These are phyloP conservation scores for Earliella scabrosa DNA, from an alignment of 1,284 basidiomycete genomes.

Conservation along the genomic window DNA sequence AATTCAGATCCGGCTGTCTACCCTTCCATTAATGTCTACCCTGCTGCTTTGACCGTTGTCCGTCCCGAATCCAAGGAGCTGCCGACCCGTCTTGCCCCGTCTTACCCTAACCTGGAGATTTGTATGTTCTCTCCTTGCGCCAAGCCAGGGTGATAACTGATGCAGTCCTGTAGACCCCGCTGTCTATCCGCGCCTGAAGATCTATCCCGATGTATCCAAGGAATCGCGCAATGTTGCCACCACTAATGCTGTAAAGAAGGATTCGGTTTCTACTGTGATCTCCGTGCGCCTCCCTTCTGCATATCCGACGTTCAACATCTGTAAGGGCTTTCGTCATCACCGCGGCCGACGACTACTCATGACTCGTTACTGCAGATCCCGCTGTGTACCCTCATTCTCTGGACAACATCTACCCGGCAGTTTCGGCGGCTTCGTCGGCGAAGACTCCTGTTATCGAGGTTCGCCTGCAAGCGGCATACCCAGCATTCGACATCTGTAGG, in stretches of 20 bases:
- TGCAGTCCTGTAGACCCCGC: constrained; percentile 19
- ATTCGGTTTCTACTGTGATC: constrained; percentile 1
- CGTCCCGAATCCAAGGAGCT: constrained; percentile 1
- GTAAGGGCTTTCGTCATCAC: constrained; percentile 17
- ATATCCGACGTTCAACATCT: constrained; percentile 26
- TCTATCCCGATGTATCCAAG: constrained; percentile 17
- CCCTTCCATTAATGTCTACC: constrained; percentile 34
- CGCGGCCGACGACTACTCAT: background rate
- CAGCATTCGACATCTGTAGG: constrained; percentile 31
- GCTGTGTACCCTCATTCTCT: constrained; percentile 41
- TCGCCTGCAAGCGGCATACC: constrained; percentile 21
- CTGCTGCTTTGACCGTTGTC: constrained; percentile 14
- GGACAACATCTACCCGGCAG: constrained; percentile 31
- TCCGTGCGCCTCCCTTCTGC: constrained; percentile 3
- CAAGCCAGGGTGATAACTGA: background rate
- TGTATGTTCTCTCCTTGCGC: constrained; percentile 4
- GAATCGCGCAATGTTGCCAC: background rate
- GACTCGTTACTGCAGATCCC: constrained; percentile 34
- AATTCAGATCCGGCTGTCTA: constrained; percentile 29
- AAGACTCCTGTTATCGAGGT: constrained; percentile 1
- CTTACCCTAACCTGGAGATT: constrained; percentile 15
- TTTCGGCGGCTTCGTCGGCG: background rate
- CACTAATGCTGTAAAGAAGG: background rate
- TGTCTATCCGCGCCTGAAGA: constrained; percentile 24
- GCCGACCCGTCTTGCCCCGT: background rate